phyloP scores from a whole-genome alignment of 306 rosid species.

The Canavalia gladiata region DNA sequence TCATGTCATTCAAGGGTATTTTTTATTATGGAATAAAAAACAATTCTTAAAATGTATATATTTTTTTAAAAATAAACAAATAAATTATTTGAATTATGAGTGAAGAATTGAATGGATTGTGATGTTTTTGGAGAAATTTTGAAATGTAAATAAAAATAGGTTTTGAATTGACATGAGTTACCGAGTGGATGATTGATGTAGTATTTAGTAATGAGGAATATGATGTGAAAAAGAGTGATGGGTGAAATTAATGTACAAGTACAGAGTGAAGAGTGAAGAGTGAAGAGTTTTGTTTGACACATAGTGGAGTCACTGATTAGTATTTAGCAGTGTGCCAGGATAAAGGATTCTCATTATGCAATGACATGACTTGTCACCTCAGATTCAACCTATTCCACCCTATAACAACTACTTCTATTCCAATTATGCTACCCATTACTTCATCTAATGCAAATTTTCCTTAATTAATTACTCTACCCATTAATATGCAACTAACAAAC shows the following conservation, averaged over 20 bases:
- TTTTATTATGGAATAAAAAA: no score
- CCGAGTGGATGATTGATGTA: background rate
- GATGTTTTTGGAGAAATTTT: no score
- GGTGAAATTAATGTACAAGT: slow-evolving; percentile 48
- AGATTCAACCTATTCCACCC: slow-evolving; percentile 43
- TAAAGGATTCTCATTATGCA: slow-evolving; percentile 10
- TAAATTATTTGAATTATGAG: no score
- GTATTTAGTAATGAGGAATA: background rate
- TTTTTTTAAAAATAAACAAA: no score
- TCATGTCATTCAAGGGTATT: background rate
- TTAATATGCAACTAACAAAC: background rate
- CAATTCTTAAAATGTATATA: no score
- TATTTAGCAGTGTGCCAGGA: slow-evolving; percentile 21
- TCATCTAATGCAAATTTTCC: background rate
- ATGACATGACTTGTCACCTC: slow-evolving; percentile 39
- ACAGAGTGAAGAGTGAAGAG: slow-evolving; percentile 26
- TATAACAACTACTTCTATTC: background rate
- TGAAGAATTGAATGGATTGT: background rate
- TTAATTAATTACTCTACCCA: background rate
- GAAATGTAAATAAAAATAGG: slow-evolving; percentile 8
- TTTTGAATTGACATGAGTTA: background rate
- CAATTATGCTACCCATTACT: background rate
- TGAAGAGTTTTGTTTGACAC: slow-evolving; percentile 18
- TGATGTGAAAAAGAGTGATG: background rate
- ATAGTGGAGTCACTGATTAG: slow-evolving; percentile 39